Conservation (phyloP, 208 protist genomes). For the Leishmania gerbilli region DNA sequence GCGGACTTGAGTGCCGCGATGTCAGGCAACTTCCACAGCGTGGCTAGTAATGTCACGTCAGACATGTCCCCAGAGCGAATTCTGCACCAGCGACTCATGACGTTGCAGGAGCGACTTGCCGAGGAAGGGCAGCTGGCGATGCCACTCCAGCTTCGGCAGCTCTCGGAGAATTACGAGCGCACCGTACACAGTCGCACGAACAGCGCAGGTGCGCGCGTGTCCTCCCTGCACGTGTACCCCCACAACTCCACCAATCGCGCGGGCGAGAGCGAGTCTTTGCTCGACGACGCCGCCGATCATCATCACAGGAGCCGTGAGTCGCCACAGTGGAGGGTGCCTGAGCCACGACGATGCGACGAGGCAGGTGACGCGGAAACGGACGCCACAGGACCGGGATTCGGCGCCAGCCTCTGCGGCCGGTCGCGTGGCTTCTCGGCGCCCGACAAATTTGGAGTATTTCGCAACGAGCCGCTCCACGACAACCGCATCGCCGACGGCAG, state of each 20-base stretch:
- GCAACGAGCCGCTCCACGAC: neutral
- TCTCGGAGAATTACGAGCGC: constrained; percentile 47
- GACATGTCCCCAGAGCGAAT: constrained; percentile 3
- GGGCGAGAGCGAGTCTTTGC: neutral
- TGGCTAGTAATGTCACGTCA: neutral
- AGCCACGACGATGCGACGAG: neutral
- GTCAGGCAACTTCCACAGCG: neutral
- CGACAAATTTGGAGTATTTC: neutral
- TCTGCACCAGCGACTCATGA: constrained; percentile 34
- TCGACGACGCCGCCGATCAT: neutral
- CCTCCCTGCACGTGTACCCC: neutral
- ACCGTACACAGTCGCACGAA: constrained; percentile 23
- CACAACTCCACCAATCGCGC: neutral
- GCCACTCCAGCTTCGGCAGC: constrained; percentile 30
- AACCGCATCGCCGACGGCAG: neutral
- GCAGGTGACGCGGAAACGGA: neutral
- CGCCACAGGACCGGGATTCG: neutral
- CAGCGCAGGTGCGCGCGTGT: neutral
- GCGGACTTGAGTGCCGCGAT: neutral
- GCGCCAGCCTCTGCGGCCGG: neutral
- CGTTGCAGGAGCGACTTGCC: constrained; percentile 47
- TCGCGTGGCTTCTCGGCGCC: neutral
- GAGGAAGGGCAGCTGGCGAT: constrained; percentile 36
- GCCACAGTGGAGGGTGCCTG: neutral
- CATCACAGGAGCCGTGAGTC: constrained; percentile 9